Percentiles rank a stretch among this genome's conserved stretches.
Evolutionary conservation across 495 filamentous ascomycete species (phyloP).

Genomic region (Delitschia confertaspora): DNA sequence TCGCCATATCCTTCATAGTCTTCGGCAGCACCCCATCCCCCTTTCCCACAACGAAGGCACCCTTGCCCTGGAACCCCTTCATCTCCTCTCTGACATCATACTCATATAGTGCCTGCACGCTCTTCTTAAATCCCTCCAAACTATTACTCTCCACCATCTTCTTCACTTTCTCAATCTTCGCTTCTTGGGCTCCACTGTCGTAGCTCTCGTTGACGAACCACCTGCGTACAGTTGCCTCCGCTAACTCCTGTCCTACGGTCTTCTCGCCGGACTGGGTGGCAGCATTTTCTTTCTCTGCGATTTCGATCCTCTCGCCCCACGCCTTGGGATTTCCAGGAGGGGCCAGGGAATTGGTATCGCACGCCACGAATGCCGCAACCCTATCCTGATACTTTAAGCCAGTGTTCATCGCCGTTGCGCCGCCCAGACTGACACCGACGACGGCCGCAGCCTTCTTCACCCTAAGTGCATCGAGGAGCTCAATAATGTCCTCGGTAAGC

Average conservation of each 20-base stretch:
- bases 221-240: constrained; percentile 56
- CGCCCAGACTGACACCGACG: constrained; percentile 70
- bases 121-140: constrained; percentile 59
- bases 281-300: constrained; percentile 54
- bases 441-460: constrained; percentile 35
- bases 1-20: constrained; percentile 67
- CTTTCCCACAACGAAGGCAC: constrained; percentile 59
- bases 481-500: constrained; percentile 54
- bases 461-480: constrained; percentile 32
- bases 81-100: constrained; percentile 64
- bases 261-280: constrained; percentile 40
- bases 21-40: constrained; percentile 66
- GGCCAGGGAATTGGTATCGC: constrained; percentile 64
- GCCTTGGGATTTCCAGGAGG: constrained; percentile 61
- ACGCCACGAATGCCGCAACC: constrained; percentile 55
- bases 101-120: constrained; percentile 63
- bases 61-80: constrained; percentile 48
- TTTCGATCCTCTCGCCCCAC: constrained; percentile 64
- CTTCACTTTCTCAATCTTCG: constrained; percentile 45
- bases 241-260: constrained; percentile 50
- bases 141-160: constrained; percentile 55
- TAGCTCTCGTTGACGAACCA: constrained; percentile 65
- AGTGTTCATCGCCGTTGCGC: constrained; percentile 62
- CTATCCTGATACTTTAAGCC: constrained; percentile 55
- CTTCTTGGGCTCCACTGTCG: constrained; percentile 38